Base-by-base conservation (phyloP, 192 early-diverging fungal genomes). In the Gryganskiella cystojenkinii region DNA sequence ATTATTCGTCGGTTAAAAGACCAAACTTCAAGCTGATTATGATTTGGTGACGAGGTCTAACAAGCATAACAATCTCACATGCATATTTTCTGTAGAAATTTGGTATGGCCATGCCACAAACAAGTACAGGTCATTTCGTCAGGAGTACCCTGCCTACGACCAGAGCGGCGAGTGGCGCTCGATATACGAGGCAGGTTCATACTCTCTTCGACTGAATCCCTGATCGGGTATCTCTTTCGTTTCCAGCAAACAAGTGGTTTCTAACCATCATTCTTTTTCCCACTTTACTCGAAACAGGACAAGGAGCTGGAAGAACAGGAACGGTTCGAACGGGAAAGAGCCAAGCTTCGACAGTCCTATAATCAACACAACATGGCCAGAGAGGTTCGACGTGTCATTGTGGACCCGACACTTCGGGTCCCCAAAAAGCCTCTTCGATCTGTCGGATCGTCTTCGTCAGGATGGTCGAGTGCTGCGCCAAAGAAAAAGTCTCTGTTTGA, bases 401-500 rank as follows among this genome's bases (percentile, higher is more conserved):
- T 78, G 37, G 74, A 78, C 27, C 66, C 74, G 3, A 69, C 56
- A 2, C 24, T 78, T 15, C 53, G 61, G 17, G n/a, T 60, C 15
- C 74, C 74, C 34, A 68, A 64, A n/a, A 59, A 46, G 28, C 42
- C 43, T 2, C 30, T 55, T 20, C 57, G 58, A 35, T 22, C 55
- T n/a, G n/a, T n/a, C 1, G 9, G 56, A 0, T 35, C 52, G 0
- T 49, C 56, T 4, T 42, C 58, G 13, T 57, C 58, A 3, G 51
- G 43, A 5, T 78, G 54, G 59, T 27, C 66, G 0, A 13, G 42
- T 35, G n/a, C 56, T 1, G 54, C 61, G 22, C 61, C 74, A 3
- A 78, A 69, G 27, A 78, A 78, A 44, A 78, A 69, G 27, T 42
- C 74, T 0, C 27, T 78, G 20, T 78, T 78, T 42, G 74, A 78